Conservation (phyloP, 345 rosid species). For the Adansonia digitata region DNA sequence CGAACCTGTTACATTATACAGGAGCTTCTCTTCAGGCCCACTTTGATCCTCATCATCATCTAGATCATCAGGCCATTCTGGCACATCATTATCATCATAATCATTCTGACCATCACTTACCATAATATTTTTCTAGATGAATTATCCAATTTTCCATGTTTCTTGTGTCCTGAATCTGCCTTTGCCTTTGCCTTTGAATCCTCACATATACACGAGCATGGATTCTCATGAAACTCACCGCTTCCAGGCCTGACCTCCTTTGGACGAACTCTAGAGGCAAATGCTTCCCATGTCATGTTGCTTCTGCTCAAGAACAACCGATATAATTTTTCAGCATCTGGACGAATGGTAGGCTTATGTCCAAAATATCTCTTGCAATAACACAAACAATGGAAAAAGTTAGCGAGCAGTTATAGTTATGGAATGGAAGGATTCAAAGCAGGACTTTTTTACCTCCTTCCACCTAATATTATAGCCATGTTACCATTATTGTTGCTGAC, state of each 20-base stretch:
- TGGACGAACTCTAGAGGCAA: background rate
- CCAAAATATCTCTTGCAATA: background rate
- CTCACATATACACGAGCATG: background rate
- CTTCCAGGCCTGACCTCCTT: background rate
- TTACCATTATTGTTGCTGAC: slow-evolving; percentile 95
- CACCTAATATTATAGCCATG: slow-evolving; percentile 93
- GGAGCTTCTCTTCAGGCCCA: no score
- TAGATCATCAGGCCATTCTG: no score
- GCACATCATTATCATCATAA: no score
- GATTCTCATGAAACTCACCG: background rate
- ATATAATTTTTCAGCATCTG: background rate
- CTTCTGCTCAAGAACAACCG: background rate
- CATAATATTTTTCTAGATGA: no score
- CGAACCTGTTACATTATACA: no score
- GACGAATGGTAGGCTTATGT: background rate
- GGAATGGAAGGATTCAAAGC: background rate
- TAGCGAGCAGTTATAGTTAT: slow-evolving; percentile 6
- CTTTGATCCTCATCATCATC: no score
- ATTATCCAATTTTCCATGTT: no score
- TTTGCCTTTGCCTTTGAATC: no score
- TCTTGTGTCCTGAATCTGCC: no score
- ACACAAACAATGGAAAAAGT: slow-evolving; percentile 5
- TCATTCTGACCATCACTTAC: no score
- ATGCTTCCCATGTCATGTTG: background rate
- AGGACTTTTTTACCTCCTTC: slow-evolving; percentile 75